These are phyloP conservation scores for Candida albicans DNA, from an alignment of 1,139 yeast genomes.

Conservation along the genomic window DNA sequence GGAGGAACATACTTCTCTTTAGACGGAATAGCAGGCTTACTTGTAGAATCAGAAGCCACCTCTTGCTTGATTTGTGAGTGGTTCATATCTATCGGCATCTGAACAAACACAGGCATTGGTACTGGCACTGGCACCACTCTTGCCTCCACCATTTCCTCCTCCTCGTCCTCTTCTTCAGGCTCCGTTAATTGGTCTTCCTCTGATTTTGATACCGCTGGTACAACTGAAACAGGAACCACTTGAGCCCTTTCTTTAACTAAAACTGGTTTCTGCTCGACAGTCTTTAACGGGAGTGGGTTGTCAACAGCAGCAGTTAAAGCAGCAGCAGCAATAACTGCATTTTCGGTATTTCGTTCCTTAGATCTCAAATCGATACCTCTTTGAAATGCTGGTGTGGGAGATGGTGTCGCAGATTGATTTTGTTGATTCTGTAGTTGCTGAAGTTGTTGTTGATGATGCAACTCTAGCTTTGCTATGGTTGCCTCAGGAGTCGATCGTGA, in stretches of 20 bases:
- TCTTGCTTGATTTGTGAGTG: too few species aligned
- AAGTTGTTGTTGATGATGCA: constrained; percentile 1
- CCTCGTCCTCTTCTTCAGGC: constrained; percentile 21
- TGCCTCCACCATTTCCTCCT: constrained; percentile 1
- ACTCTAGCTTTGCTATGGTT: constrained; percentile 7
- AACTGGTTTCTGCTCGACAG: constrained; percentile 3
- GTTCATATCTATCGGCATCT: background rate
- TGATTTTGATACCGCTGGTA: constrained; percentile 5
- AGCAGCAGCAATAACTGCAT: constrained; percentile 68
- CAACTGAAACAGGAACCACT: constrained; percentile 1
- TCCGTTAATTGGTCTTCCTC: constrained; percentile 16
- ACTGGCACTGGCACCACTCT: background rate
- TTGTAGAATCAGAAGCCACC: background rate
- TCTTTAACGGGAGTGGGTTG: constrained; percentile 53
- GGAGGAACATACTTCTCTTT: constrained; percentile 21
- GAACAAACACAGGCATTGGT: too few species aligned
- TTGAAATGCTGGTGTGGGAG: constrained; percentile 19
- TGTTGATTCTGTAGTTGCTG: background rate
- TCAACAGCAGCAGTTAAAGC: constrained; percentile 74
- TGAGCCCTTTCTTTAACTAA: constrained; percentile 7
- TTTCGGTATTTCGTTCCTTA: constrained; percentile 39
- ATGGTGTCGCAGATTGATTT: constrained; percentile 1
- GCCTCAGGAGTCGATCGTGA: constrained; percentile 26
- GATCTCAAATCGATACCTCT: constrained; percentile 45
- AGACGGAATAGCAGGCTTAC: background rate